Evolutionary conservation across 2,329 filamentous ascomycete species (phyloP).

Genomic region (Furcasterigmium furcatum): DNA sequence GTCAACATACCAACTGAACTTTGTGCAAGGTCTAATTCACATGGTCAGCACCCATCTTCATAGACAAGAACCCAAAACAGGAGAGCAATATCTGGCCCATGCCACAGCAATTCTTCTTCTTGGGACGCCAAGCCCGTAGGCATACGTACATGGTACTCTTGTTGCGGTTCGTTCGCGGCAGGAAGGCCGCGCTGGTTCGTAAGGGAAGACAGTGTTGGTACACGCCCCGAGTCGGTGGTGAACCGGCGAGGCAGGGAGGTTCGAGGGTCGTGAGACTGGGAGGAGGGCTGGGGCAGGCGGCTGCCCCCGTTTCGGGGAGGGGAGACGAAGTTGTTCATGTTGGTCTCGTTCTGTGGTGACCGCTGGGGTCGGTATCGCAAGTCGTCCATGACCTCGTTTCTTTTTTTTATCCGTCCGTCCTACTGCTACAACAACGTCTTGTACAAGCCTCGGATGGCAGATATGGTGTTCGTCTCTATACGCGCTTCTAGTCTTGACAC

Average conservation of each 20-base stretch:
- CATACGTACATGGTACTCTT: constrained; percentile 47
- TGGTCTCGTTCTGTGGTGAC: constrained; percentile 72
- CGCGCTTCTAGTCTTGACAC: constrained; percentile 13
- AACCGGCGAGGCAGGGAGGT: constrained; percentile 84
- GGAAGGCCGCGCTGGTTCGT: constrained; percentile 47
- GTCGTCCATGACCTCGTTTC: constrained; percentile 70
- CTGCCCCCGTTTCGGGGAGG: constrained; percentile 64
- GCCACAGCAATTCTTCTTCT: too few relatives aligned
- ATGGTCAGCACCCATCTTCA: constrained; percentile 4
- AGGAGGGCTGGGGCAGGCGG: constrained; percentile 55
- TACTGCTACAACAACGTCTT: constrained; percentile 32
- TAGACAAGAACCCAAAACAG: too few relatives aligned
- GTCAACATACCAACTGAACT: constrained; percentile 69
- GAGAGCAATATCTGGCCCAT: too few relatives aligned
- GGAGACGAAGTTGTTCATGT: constrained; percentile 72
- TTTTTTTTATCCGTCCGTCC: not conserved
- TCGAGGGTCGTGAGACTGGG: constrained; percentile 63
- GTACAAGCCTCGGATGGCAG: constrained; percentile 28
- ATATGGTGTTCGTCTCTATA: not conserved
- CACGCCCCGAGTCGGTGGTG: constrained; percentile 84
- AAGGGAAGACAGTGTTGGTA: constrained; percentile 70
- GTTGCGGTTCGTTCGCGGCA: constrained; percentile 18
- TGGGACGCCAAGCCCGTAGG: too few relatives aligned
- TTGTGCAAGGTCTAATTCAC: constrained; percentile 59
- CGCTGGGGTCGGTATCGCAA: constrained; percentile 75